Base-by-base conservation (phyloP, 331 rosid species). In the Rosa hybrid region DNA sequence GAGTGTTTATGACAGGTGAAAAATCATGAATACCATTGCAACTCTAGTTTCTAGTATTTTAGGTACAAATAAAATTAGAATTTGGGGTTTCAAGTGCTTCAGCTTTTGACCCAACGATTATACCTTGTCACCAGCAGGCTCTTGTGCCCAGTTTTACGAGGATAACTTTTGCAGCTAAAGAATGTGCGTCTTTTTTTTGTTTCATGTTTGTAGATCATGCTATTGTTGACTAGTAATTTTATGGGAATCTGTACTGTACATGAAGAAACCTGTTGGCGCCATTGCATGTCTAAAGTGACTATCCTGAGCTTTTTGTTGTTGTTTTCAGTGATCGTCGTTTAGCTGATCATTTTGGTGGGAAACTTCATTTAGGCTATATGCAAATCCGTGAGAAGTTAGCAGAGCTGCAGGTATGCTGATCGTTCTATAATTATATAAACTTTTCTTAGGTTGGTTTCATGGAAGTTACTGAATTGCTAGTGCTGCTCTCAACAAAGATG, bases 41-140 rank as follows among this genome's bases (percentile, higher is more conserved):
- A 79, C 80, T 73, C 53, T 49, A 60, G 68, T 77, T 80, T 59
- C 83, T 78, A 86, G 84, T 79, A 78, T 77, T 86, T 78, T 71
- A 86, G 92, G 93, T 80, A 86, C 65, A 49, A 82, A 74, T 81
- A 85, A 90, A 88, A 87, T 78, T 87, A 84, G 98, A 78, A 60
- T 91, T 90, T 89, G 92, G 97, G 98, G 93, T 86, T 91, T 86
- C 84, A 87, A 94, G 90, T 89, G 88, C 94, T 93, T 92, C 97
- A 90, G 89, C 97, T 92, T 92, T 96, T 96, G 97, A 94, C 94
- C 99, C 89, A 82, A 81, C 90, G 83, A 93, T 94, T 86, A 93
- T 93, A 89, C 98, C 99, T 96, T 96, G 94, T 96, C 93, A 91
- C 97, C 99, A 96, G 99, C 99, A 96, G 98, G 97, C 99, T 92